phyloP scores from a whole-genome alignment of 2,329 filamentous ascomycete genomes.

The Herpomyces periplanetae region DNA sequence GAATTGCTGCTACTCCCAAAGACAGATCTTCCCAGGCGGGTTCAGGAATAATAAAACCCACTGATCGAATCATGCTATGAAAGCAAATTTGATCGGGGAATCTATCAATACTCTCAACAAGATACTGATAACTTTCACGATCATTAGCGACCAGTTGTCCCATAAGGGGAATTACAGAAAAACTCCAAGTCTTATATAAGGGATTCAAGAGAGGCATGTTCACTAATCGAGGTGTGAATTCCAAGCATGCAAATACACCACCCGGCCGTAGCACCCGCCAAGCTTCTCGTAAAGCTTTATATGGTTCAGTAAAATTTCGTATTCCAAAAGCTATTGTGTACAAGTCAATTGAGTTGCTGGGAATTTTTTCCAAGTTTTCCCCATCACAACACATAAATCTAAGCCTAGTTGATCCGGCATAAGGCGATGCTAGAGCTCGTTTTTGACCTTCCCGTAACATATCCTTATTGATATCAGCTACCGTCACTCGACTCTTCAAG shows the following conservation, averaged over 20 bases:
- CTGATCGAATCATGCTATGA: constrained; percentile 36
- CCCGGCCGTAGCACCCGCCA: constrained; percentile 65
- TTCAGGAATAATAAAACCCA: constrained; percentile 45
- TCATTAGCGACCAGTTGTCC: constrained; percentile 81
- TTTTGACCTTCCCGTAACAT: constrained; percentile 70
- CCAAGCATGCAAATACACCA: constrained; percentile 76
- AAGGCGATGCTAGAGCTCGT: constrained; percentile 22
- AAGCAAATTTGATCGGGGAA: constrained; percentile 67
- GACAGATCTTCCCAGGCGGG: constrained; percentile 45
- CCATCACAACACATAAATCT: constrained; percentile 65
- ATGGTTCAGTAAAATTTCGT: constrained; percentile 78
- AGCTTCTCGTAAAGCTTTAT: constrained; percentile 39
- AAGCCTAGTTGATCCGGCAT: constrained; percentile 15
- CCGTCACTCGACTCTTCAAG: constrained; percentile 39
- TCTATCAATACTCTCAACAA: constrained; percentile 82
- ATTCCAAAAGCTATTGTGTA: constrained; percentile 97
- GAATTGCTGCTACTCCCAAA: constrained; percentile 67
- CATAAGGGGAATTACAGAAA: constrained; percentile 67
- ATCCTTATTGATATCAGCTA: constrained; percentile 75
- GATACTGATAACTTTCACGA: constrained; percentile 80
- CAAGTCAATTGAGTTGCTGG: constrained; percentile 36
- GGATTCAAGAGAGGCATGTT: constrained; percentile 36
- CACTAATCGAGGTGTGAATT: constrained; percentile 77
- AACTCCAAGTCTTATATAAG: constrained; percentile 81
- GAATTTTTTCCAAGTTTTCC: constrained; percentile 24